These are phyloP conservation scores for Persicaria tinctoria DNA, from an alignment of 148 eudicot species.

Conservation along the genomic window DNA sequence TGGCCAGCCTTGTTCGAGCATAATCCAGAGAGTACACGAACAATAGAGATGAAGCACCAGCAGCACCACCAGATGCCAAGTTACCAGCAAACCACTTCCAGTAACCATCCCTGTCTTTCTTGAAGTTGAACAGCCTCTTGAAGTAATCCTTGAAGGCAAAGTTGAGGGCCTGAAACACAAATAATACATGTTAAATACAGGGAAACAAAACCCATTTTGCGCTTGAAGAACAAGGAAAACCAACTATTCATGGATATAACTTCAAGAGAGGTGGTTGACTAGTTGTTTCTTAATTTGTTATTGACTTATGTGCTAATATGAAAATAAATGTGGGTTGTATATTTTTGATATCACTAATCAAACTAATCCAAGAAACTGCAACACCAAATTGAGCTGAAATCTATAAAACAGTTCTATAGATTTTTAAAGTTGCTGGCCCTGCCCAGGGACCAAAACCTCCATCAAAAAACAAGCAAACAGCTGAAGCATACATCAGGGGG, in stretches of 20 bases:
- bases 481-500: neutral
- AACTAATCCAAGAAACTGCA: no score
- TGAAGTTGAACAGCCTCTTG: constrained; percentile 70
- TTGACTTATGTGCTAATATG: neutral
- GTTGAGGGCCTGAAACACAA: constrained; percentile 62
- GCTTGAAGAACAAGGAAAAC: neutral
- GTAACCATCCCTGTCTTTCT: constrained; percentile 78
- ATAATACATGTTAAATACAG: neutral
- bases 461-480: no score
- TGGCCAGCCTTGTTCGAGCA: constrained; percentile 72
- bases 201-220: neutral
- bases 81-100: constrained; percentile 91
- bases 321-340: neutral
- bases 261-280: no score
- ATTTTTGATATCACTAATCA: no score
- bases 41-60: constrained; percentile 72
- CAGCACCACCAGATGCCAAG: constrained; percentile 83
- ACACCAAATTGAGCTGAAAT: no score
- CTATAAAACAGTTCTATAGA: no score
- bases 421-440: no score
- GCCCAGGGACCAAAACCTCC: no score
- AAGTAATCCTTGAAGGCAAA: constrained; percentile 85
- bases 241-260: neutral
- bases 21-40: constrained; percentile 74
- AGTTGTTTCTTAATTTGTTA: neutral